Base-by-base conservation (phyloP, 495 filamentous ascomycete genomes). In the Chaetomium tenue region DNA sequence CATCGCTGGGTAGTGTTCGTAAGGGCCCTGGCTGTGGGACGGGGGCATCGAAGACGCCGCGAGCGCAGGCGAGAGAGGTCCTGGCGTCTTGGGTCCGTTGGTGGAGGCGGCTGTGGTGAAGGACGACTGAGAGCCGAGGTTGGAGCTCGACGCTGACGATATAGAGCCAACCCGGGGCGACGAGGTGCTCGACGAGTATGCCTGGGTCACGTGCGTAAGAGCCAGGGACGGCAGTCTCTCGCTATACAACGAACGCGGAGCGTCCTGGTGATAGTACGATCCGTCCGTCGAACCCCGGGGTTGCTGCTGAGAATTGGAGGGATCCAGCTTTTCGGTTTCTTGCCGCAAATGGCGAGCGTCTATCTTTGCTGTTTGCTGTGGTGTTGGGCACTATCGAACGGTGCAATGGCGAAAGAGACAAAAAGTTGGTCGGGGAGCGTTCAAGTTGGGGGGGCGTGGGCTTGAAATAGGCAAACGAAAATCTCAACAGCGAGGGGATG, bases 261-360 rank as follows among this genome's bases (percentile, higher is more conserved):
- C 78, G 72, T 85, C 87, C 76, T 82, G 82, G 80, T 88, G 88
- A 80, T 89, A 91, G 80, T 86, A 92, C 76, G 87, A 71, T 71
- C 86, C 84, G 79, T 96, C 90, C 77, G 84, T 83, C 80, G 87
- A 84, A 83, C 89, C 91, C 88, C 92, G 89, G 86, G 88, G 87
- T 77, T 91, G 90, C 84, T 91, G 86, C 84, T 92, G 90, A 75
- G 91, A 89, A 72, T 93, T 89, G 78, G 93, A 91, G 80, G 94
- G 89, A 92, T 96, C 93, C 93, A 97, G 93, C 84, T 96, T 97
- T 90, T 85, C 92, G 92, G 88, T 91, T 85, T 84, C 67, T 63
- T 56, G 48, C 33, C 18, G 53, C 18, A 68, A 73, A 55, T 48
- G 58, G 37, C 23, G 52, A 37, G 50, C 33, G 50, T 11, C 33